Evolutionary conservation across 2,329 filamentous ascomycete genomes (phyloP).

Genomic region (Zymoseptoria passerinii): DNA sequence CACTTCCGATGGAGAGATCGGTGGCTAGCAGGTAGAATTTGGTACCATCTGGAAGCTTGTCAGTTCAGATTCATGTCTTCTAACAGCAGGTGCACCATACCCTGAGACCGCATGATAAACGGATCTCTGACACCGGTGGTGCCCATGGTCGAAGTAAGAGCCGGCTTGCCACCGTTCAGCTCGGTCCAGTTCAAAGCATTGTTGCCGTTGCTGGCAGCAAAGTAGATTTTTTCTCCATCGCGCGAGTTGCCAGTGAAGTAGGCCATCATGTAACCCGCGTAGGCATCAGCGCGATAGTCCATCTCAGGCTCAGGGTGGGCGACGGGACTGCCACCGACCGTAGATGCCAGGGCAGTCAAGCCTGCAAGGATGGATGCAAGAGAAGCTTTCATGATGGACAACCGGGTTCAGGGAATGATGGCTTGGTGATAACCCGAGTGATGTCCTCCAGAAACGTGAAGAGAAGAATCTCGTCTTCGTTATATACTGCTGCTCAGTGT

Average conservation of each 20-base stretch:
- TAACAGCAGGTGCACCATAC: background rate
- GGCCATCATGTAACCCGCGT: conserved; percentile 42
- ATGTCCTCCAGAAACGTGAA: background rate
- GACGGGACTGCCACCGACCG: background rate
- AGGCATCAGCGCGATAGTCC: background rate
- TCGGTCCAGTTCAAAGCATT: conserved; percentile 45
- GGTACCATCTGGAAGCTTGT: conserved; percentile 33
- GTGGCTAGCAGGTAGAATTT: conserved; percentile 47
- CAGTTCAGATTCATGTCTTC: background rate
- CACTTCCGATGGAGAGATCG: conserved; percentile 47
- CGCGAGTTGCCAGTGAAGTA: conserved; percentile 43
- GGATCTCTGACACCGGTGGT: conserved; percentile 46
- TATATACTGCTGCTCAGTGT: background rate
- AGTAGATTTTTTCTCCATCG: conserved; percentile 46
- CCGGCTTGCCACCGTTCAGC: conserved; percentile 41
- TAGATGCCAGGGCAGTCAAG: background rate
- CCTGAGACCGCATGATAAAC: conserved; percentile 43
- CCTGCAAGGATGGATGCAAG: background rate
- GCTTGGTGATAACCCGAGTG: background rate
- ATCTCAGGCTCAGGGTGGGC: background rate
- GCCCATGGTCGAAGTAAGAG: conserved; percentile 40
- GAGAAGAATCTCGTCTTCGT: background rate
- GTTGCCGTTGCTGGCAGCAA: conserved; percentile 46
- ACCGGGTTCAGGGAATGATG: background rate
- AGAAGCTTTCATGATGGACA: background rate